Conservation (phyloP, 2,329 filamentous ascomycete species). For the Cytospora chrysosperma region DNA sequence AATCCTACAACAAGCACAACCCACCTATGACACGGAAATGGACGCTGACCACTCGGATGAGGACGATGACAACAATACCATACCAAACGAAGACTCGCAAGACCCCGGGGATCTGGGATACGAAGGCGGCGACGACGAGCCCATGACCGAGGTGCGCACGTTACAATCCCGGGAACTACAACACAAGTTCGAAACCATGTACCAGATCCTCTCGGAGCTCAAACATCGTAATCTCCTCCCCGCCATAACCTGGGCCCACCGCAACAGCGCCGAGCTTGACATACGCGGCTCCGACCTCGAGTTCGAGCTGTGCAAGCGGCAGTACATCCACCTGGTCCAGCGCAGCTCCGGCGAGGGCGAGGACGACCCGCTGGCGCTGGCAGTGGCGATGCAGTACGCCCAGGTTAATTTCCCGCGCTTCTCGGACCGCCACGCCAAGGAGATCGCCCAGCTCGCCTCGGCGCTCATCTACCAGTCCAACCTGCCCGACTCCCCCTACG, state of each 20-base stretch:
- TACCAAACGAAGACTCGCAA: slow-evolving; percentile 4
- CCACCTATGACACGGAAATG: slow-evolving; percentile 20
- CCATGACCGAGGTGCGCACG: slow-evolving; percentile 46
- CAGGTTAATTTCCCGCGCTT: slow-evolving; percentile 72
- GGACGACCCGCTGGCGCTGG: slow-evolving; percentile 50
- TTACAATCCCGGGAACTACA: slow-evolving; percentile 69
- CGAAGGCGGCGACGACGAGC: slow-evolving; percentile 26
- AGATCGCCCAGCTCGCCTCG: slow-evolving; percentile 78
- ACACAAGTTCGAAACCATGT: slow-evolving; percentile 83
- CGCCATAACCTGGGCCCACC: slow-evolving; percentile 82
- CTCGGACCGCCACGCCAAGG: slow-evolving; percentile 68
- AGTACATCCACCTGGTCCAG: slow-evolving; percentile 86
- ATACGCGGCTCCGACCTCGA: slow-evolving; percentile 86
- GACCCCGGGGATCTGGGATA: neutral
- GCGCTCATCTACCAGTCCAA: slow-evolving; percentile 80
- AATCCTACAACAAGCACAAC: neutral
- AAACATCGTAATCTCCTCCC: slow-evolving; percentile 72
- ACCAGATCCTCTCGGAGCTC: slow-evolving; percentile 78
- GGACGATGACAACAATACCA: slow-evolving; percentile 12
- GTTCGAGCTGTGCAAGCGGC: slow-evolving; percentile 87
- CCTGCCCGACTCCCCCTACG: slow-evolving; percentile 74
- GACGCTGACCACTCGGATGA: slow-evolving; percentile 19
- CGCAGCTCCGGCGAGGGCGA: slow-evolving; percentile 56
- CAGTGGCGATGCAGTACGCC: slow-evolving; percentile 74
- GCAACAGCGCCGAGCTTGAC: slow-evolving; percentile 70